Evolutionary conservation across 768 basidiomycete species (phyloP).

Genomic region (Panellus pusillus): DNA sequence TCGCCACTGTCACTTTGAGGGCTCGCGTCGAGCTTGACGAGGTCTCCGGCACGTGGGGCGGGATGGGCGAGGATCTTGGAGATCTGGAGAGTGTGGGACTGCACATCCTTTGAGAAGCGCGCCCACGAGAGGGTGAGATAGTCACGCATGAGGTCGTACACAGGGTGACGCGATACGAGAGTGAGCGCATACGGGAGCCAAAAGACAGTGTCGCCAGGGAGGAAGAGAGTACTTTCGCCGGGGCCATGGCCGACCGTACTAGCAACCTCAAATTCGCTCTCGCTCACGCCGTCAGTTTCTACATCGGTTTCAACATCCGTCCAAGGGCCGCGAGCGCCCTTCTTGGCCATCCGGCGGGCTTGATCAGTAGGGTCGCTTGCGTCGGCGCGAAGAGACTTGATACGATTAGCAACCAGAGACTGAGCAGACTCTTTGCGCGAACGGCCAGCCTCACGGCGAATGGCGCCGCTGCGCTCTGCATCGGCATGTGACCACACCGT

Average conservation of each 20-base stretch:
- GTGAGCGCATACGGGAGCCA: conserved; percentile 94
- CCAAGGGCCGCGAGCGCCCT: conserved; percentile 70
- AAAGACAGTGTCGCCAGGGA: conserved; percentile 88
- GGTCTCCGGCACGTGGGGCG: conserved; percentile 82
- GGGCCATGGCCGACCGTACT: conserved; percentile 81
- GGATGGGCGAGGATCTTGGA: conserved; percentile 86
- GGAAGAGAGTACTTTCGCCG: conserved; percentile 85
- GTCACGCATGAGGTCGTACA: conserved; percentile 94
- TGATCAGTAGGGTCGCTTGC: conserved; percentile 53
- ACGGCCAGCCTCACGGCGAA: conserved; percentile 78
- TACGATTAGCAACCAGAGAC: conserved; percentile 64
- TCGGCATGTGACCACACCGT: conserved; percentile 97
- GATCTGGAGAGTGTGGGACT: conserved; percentile 88
- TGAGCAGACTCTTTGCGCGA: conserved; percentile 80
- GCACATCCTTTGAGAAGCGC: conserved; percentile 90
- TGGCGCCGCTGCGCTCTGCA: conserved; percentile 79
- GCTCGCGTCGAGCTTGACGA: conserved; percentile 84
- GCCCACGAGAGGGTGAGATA: conserved; percentile 96
- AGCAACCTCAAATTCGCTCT: conserved; percentile 83
- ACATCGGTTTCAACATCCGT: conserved; percentile 71
- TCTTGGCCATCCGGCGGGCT: conserved; percentile 55
- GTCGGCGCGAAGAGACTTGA: conserved; percentile 65
- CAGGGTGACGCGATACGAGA: conserved; percentile 87
- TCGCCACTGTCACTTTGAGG: conserved; percentile 55
- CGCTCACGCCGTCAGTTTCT: conserved; percentile 76